Evolutionary conservation across 768 basidiomycete genomes (phyloP).

Genomic region (Serendipita vermifera): DNA sequence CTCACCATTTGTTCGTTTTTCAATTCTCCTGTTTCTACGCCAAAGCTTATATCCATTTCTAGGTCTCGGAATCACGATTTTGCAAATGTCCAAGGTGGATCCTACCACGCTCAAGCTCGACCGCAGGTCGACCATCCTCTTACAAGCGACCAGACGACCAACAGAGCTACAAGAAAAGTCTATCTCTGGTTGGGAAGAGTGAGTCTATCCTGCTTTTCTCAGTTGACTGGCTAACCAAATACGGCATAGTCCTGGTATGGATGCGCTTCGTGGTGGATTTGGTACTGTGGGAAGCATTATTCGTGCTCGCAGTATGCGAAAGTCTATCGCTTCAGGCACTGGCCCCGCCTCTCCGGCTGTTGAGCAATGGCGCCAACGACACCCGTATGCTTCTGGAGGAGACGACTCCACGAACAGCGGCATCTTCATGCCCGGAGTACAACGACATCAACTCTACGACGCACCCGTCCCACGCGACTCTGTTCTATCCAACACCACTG

Average conservation of each 20-base stretch:
- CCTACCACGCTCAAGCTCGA: conserved; percentile 73
- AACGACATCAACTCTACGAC: conserved; percentile 80
- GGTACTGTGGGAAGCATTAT: conserved; percentile 88
- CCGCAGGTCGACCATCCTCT: conserved; percentile 74
- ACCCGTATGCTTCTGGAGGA: conserved; percentile 13
- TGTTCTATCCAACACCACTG: conserved; percentile 32
- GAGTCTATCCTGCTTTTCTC: not conserved
- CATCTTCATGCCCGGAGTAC: conserved; percentile 32
- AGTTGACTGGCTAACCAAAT: not conserved
- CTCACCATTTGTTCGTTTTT: conserved; percentile 53
- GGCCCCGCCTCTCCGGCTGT: conserved; percentile 15
- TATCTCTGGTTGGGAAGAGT: conserved; percentile 52
- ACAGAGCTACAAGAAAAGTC: conserved; percentile 64
- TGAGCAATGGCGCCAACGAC: conserved; percentile 20
- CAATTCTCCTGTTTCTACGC: not conserved
- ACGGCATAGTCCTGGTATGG: conserved; percentile 69
- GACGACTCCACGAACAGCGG: conserved; percentile 5
- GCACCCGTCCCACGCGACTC: conserved; percentile 53
- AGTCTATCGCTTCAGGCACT: conserved; percentile 27
- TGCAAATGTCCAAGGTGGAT: conserved; percentile 93
- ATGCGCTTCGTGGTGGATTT: conserved; percentile 80
- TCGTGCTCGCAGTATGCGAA: conserved; percentile 28
- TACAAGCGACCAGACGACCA: conserved; percentile 67
- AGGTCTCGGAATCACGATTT: conserved; percentile 74
- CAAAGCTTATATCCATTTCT: conserved; percentile 14